Percentiles rank a stretch among this genome's conserved stretches.
phyloP scores from a whole-genome alignment of 208 protist genomes.

The Leishmania gerbilli region DNA sequence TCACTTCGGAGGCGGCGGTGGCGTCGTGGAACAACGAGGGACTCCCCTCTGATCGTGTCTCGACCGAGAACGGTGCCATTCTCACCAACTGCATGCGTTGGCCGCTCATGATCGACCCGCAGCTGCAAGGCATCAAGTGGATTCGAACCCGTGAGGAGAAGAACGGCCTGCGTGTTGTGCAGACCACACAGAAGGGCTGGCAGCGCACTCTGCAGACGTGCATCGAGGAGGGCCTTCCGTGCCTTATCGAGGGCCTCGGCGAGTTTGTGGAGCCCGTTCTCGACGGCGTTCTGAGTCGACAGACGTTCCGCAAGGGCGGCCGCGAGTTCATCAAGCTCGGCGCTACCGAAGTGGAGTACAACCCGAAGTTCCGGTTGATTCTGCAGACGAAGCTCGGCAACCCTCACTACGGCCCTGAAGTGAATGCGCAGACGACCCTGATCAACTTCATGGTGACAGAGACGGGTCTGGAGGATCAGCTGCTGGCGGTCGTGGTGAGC shows the following conservation, averaged over 20 bases:
- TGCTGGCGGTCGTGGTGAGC: conserved; percentile 98
- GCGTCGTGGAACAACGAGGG: conserved; percentile 98
- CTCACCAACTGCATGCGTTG: conserved; percentile 96
- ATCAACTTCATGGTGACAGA: conserved; percentile 99
- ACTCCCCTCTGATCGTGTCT: conserved; percentile 96
- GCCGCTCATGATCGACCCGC: conserved; percentile 99
- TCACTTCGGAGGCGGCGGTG: conserved; percentile 91
- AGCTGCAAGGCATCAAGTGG: conserved; percentile 98
- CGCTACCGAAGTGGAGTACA: conserved; percentile 96
- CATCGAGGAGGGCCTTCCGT: conserved; percentile 92
- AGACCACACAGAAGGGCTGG: conserved; percentile 92
- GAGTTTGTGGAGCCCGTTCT: conserved; percentile 98
- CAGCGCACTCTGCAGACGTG: conserved; percentile 92
- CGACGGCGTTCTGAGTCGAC: conserved; percentile 95
- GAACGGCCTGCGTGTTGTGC: conserved; percentile 93
- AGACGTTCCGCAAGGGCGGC: conserved; percentile 95
- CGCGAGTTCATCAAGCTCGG: conserved; percentile 94
- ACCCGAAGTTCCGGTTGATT: conserved; percentile 96
- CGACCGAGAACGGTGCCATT: conserved; percentile 98
- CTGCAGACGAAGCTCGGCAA: conserved; percentile 98
- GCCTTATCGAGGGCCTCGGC: conserved; percentile 96
- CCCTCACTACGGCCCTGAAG: conserved; percentile 99
- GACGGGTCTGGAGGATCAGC: conserved; percentile 98
- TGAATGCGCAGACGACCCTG: conserved; percentile 98
- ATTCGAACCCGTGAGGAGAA: conserved; percentile 95